These are phyloP conservation scores for Sporisorium reilianum DNA, from an alignment of 1,284 basidiomycete species.

Conservation along the genomic window DNA sequence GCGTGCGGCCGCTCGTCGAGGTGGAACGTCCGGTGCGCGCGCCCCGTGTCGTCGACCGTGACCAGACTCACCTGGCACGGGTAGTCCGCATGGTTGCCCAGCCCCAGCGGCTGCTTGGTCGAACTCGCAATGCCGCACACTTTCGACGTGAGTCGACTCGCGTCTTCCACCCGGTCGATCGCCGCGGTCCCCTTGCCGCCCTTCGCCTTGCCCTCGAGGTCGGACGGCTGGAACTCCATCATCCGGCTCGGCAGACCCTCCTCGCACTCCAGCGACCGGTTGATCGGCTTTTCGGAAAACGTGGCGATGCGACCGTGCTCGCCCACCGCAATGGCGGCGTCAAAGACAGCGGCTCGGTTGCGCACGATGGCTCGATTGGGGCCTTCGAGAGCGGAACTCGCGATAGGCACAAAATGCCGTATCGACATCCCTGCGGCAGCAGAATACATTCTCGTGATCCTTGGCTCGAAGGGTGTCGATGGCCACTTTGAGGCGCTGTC, in stretches of 20 bases:
- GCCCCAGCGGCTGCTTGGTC: conserved; percentile 29
- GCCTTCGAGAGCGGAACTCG: conserved; percentile 10
- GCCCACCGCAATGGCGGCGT: conserved; percentile 32
- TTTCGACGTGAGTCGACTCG: conserved; percentile 35
- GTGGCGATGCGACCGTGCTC: conserved; percentile 25
- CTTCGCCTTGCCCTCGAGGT: neutral
- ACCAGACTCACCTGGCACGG: conserved; percentile 45
- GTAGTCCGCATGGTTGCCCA: conserved; percentile 28
- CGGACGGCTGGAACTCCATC: conserved; percentile 18
- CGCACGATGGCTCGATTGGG: neutral
- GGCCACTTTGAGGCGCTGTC: conserved; percentile 6
- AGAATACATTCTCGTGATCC: conserved; percentile 7
- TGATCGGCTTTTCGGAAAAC: conserved; percentile 6
- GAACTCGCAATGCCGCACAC: conserved; percentile 45
- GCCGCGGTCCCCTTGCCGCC: conserved; percentile 13
- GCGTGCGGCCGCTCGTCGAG: conserved; percentile 39
- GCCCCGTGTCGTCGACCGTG: conserved; percentile 20
- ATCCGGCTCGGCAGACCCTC: conserved; percentile 10
- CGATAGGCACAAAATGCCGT: conserved; percentile 22
- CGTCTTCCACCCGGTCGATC: conserved; percentile 43
- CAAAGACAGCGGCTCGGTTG: conserved; percentile 21
- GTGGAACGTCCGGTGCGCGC: conserved; percentile 27
- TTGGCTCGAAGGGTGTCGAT: conserved; percentile 17
- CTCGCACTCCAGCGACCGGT: neutral
- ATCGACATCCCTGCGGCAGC: conserved; percentile 15